Conservation (phyloP, 768 basidiomycete genomes). For the Tylopilus rubrobrunneus region DNA sequence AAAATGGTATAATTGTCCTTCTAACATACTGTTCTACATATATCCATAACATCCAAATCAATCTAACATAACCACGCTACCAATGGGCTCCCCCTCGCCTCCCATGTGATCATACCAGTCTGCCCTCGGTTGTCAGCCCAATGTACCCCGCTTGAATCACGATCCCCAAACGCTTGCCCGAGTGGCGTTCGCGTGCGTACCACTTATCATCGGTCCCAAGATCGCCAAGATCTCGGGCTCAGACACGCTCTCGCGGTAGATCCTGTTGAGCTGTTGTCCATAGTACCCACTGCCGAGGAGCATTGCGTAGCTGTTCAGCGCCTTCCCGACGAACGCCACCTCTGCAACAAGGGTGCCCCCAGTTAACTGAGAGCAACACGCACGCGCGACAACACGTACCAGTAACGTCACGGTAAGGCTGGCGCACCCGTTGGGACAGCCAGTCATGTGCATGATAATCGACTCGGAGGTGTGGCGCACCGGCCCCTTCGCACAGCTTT, state of each 20-base stretch:
- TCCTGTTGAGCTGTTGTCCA: slow-evolving; percentile 94
- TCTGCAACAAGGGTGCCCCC: slow-evolving; percentile 42
- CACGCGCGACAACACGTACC: slow-evolving; percentile 38
- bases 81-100: slow-evolving; percentile 64
- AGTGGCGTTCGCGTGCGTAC: slow-evolving; percentile 80
- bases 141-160: slow-evolving; percentile 92
- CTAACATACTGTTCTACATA: neutral
- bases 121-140: slow-evolving; percentile 77
- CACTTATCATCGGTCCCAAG: slow-evolving; percentile 89
- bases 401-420: slow-evolving; percentile 93
- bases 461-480: slow-evolving; percentile 88
- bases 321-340: slow-evolving; percentile 95
- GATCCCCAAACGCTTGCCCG: slow-evolving; percentile 93
- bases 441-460: slow-evolving; percentile 99
- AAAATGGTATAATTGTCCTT: too few relatives aligned
- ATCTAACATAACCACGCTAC: too few relatives aligned
- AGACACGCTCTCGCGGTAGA: slow-evolving; percentile 86
- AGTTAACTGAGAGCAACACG: too few relatives aligned
- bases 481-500: slow-evolving; percentile 89
- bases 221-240: slow-evolving; percentile 92
- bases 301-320: slow-evolving; percentile 90
- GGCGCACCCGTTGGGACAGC: slow-evolving; percentile 92
- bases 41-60: too few relatives aligned
- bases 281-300: slow-evolving; percentile 94
- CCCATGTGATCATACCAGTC: slow-evolving; percentile 85